Evolutionary conservation across 208 protist species (phyloP).

Genomic region (Crithidia thermophila): DNA sequence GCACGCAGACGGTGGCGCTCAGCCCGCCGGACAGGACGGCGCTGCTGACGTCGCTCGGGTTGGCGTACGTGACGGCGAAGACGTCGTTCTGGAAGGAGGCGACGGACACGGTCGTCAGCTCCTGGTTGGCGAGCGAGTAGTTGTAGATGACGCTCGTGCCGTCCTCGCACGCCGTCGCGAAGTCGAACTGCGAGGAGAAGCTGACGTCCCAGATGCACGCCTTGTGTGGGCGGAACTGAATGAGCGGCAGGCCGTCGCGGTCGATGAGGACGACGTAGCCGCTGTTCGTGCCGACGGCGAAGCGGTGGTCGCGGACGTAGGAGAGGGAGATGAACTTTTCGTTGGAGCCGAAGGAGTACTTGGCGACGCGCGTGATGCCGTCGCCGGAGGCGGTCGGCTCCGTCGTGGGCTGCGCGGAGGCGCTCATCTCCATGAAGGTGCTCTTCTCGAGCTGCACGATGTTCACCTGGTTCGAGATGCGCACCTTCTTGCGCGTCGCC

Average conservation of each 20-base stretch:
- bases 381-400: conserved; percentile 60
- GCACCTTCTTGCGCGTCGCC: conserved; percentile 61
- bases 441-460: conserved; percentile 89
- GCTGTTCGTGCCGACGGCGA: conserved; percentile 87
- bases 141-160: conserved; percentile 89
- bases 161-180: conserved; percentile 88
- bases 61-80: conserved; percentile 86
- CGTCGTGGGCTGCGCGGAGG: conserved; percentile 51
- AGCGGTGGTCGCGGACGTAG: conserved; percentile 77
- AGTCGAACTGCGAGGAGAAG: conserved; percentile 85
- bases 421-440: conserved; percentile 89
- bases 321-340: conserved; percentile 92
- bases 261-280: conserved; percentile 91
- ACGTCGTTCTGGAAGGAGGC: conserved; percentile 90
- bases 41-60: conserved; percentile 69
- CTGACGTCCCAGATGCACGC: conserved; percentile 90
- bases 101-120: conserved; percentile 79
- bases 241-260: conserved; percentile 80
- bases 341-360: conserved; percentile 83
- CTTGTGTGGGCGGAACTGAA: conserved; percentile 90
- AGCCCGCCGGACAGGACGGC: conserved; percentile 85
- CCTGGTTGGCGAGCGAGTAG: conserved; percentile 80
- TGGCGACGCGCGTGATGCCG: conserved; percentile 75
- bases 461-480: conserved; percentile 87
- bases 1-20: conserved; percentile 84